Percentiles rank a stretch among this genome's conserved stretches.
Evolutionary conservation across 2,329 filamentous ascomycete genomes (phyloP).

Genomic region (Thelonectria rubi): DNA sequence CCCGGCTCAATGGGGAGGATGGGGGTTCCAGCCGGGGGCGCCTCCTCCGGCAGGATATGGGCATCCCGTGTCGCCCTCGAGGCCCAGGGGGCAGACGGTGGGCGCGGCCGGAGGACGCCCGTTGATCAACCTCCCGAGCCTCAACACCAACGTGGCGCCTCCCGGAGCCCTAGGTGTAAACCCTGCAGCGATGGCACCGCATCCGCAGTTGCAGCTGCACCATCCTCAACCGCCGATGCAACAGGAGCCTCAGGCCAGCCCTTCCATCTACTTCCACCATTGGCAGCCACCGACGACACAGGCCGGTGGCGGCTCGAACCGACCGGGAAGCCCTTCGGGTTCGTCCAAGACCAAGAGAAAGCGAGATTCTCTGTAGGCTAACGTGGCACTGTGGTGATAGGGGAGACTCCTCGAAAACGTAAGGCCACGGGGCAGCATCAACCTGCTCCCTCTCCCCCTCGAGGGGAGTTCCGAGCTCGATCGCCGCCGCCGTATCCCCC

Average conservation of each 20-base stretch:
- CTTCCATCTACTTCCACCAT: constrained; percentile 89
- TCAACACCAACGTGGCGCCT: constrained; percentile 57
- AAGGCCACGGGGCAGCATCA: constrained; percentile 68
- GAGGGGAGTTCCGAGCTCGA: constrained; percentile 44
- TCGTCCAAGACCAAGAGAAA: constrained; percentile 67
- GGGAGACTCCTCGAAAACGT: constrained; percentile 85
- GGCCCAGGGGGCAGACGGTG: constrained; percentile 61
- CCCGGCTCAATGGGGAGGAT: constrained; percentile 50
- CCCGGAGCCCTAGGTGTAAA: constrained; percentile 40
- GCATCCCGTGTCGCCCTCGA: constrained; percentile 61
- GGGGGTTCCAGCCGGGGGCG: constrained; percentile 42
- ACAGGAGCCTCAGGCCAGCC: constrained; percentile 67
- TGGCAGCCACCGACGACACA: constrained; percentile 85
- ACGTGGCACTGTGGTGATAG: constrained; percentile 58
- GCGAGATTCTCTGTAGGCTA: constrained; percentile 54
- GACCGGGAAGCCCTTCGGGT: constrained; percentile 79
- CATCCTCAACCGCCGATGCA: constrained; percentile 63
- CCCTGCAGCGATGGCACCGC: constrained; percentile 49
- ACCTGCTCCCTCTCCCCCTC: constrained; percentile 39
- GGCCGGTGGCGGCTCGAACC: constrained; percentile 66
- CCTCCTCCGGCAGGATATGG: constrained; percentile 53
- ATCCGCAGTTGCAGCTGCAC: constrained; percentile 62
- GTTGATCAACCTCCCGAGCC: constrained; percentile 52
- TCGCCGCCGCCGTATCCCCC: constrained; percentile 47
- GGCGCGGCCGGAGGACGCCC: constrained; percentile 52